These are phyloP conservation scores for Aurantiochytrium sp. DNA, from an alignment of 108 stramenopile species.

Conservation along the genomic window DNA sequence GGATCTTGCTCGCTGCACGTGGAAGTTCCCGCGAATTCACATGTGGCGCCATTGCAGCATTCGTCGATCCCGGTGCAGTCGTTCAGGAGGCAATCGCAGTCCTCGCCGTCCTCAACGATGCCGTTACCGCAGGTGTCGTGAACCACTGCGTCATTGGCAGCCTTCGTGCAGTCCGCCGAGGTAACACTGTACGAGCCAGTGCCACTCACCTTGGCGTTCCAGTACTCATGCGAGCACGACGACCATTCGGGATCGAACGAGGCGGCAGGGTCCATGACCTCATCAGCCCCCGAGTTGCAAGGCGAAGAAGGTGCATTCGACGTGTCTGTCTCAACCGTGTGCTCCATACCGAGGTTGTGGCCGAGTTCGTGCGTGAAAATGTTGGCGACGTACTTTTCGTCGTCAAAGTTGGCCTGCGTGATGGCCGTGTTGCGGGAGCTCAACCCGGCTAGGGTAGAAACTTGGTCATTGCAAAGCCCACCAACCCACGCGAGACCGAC, in stretches of 20 bases:
- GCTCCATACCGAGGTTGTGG: constrained; percentile 18
- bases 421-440: neutral
- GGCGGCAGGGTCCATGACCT: neutral
- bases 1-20: neutral
- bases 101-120: neutral
- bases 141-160: neutral
- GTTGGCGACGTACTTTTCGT: neutral
- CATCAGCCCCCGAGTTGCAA: neutral
- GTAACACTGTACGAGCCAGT: neutral
- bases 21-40: neutral
- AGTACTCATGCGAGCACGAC: neutral
- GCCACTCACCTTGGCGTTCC: neutral
- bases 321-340: neutral
- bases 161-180: neutral
- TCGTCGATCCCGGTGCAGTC: neutral
- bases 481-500: constrained; percentile 10
- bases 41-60: neutral
- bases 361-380: neutral
- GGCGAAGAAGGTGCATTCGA: neutral
- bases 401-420: neutral
- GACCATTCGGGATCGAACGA: neutral
- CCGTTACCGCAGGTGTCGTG: neutral
- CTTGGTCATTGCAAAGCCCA: neutral
- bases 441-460: too few species aligned
- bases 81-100: neutral